These are phyloP conservation scores for Candida sphagnicola DNA, from an alignment of 805 yeast genomes.

Conservation along the genomic window DNA sequence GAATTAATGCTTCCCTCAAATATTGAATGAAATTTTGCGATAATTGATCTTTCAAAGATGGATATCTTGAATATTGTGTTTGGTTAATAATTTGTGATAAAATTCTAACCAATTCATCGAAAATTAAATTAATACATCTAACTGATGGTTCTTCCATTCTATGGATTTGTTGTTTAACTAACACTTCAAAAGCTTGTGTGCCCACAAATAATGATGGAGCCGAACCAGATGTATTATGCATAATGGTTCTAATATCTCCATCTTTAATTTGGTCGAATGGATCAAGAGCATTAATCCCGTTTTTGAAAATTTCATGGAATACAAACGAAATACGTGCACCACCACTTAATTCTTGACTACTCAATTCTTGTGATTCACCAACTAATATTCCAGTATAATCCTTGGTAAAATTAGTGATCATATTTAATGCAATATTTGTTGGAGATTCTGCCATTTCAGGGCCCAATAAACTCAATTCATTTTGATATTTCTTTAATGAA, in stretches of 20 bases:
- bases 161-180: conserved; percentile 88
- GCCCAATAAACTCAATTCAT: conserved; percentile 73
- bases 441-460: conserved; percentile 89
- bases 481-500: conserved; percentile 78
- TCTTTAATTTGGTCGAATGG: conserved; percentile 97
- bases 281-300: conserved; percentile 86
- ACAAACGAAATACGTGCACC: conserved; percentile 98
- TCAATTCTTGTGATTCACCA: conserved; percentile 88
- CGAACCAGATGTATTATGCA: conserved; percentile 95
- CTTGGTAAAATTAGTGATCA: conserved; percentile 88
- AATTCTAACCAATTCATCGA: conserved; percentile 92
- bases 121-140: conserved; percentile 84
- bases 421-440: conserved; percentile 80
- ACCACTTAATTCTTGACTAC: conserved; percentile 88
- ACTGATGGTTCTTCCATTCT: conserved; percentile 93
- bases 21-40: conserved; percentile 75
- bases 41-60: conserved; percentile 83
- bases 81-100: conserved; percentile 78
- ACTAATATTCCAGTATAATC: conserved; percentile 88
- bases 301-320: conserved; percentile 92
- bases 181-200: conserved; percentile 93
- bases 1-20: conserved; percentile 72
- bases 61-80: conserved; percentile 84
- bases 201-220: conserved; percentile 96
- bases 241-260: conserved; percentile 91